These are phyloP conservation scores for Leccinum ochraceum DNA, from an alignment of 768 basidiomycete species.

Conservation along the genomic window DNA sequence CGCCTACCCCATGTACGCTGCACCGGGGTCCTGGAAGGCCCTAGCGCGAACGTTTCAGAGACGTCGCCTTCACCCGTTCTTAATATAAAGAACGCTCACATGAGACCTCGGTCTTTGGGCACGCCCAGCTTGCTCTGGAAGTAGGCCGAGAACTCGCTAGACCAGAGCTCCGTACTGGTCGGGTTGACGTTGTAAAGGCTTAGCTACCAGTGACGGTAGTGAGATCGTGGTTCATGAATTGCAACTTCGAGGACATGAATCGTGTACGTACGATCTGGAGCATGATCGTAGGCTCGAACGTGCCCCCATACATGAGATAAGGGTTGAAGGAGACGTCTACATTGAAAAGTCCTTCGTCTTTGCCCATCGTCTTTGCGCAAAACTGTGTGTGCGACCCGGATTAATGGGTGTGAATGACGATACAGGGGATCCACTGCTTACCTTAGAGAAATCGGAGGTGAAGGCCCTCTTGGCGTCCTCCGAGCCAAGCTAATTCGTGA, in stretches of 20 bases:
- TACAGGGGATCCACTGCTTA: slow-evolving; percentile 20
- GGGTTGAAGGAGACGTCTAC: slow-evolving; percentile 59
- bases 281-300: slow-evolving; percentile 65
- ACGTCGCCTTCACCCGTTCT: background rate
- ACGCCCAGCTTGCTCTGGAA: slow-evolving; percentile 55
- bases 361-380: slow-evolving; percentile 51
- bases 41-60: slow-evolving; percentile 8
- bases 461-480: slow-evolving; percentile 36
- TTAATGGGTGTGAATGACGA: background rate
- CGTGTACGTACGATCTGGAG: slow-evolving; percentile 53
- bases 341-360: slow-evolving; percentile 57
- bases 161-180: slow-evolving; percentile 49
- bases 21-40: slow-evolving; percentile 30
- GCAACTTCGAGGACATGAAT: background rate
- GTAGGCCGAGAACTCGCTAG: slow-evolving; percentile 54
- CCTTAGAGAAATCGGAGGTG: slow-evolving; percentile 58
- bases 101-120: slow-evolving; percentile 56
- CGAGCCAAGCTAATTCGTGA: slow-evolving; percentile 13
- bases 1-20: slow-evolving; percentile 27
- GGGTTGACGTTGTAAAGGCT: slow-evolving; percentile 58
- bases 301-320: slow-evolving; percentile 58
- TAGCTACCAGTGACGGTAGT: slow-evolving; percentile 38
- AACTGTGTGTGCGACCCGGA: slow-evolving; percentile 37
- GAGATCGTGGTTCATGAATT: background rate
- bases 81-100: slow-evolving; percentile 36